Base-by-base conservation (phyloP, 306 rosid species). In the Prunus salicina region DNA sequence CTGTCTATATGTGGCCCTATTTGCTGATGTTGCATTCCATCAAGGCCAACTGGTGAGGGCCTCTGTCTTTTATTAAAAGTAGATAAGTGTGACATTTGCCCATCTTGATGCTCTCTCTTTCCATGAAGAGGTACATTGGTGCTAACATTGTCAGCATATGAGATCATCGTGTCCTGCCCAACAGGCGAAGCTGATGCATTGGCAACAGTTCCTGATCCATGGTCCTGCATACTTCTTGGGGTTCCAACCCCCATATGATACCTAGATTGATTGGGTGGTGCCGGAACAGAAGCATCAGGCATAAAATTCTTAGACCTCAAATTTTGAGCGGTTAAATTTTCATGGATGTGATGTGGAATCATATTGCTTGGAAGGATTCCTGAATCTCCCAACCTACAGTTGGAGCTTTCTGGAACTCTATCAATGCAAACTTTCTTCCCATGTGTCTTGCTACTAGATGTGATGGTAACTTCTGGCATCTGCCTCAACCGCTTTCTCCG, bases 371-470 rank as follows among this genome's bases (percentile, higher is more conserved):
- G 75, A 83, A 81, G 34, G 52, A 67, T 77, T 84, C 87, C 99
- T 18, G 87, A 79, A 76, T 96, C 98, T 61, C 83, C 88, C 78
- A 88, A 70, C 82, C 93, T 86, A 63, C 75, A 63, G 34, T 78
- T 87, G 78, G 89, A 76, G 81, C 80, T 84, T 82, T 89, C 97
- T 32, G 89, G 84, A 56, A 91, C 88, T 85, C 92, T 85, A 68
- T 95, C 97, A 12, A 89, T 88, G 84, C 91, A 89, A 72, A 93
- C 85, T 82, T 96, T 96, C 90, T 89, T 96, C 72, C 90, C 93
- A 64, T 85, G 87, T 65, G 77, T 84, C 87, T 81, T 89, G 80
- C 86, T 88, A 77, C 84, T 87, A 66, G 93, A 82, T 51, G 89
- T 82, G 78, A 89, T 86, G 61, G 91, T 79, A 83, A 86, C 87